phyloP scores from a whole-genome alignment of 2,329 filamentous ascomycete species.

The Cytospora piceicola region DNA sequence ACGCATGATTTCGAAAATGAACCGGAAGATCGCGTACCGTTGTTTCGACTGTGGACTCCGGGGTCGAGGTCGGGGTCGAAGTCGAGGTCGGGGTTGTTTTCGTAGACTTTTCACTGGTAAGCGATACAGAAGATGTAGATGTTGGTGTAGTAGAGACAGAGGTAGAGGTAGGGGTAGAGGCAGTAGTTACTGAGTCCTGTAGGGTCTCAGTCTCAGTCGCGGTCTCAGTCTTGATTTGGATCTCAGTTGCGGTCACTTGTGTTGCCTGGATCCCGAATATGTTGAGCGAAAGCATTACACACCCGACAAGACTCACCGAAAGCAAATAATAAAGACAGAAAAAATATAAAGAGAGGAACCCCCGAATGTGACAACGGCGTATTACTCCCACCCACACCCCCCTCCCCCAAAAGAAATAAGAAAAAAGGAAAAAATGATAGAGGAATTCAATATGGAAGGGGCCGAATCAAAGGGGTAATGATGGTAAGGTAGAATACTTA shows the following conservation, averaged over 20 bases:
- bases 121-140: constrained; percentile 38
- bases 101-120: constrained; percentile 31
- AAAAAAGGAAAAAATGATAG: background rate
- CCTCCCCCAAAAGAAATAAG: too few species aligned
- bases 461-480: background rate
- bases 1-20: constrained; percentile 1
- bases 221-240: constrained; percentile 31
- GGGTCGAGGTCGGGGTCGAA: constrained; percentile 18
- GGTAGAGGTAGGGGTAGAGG: constrained; percentile 34
- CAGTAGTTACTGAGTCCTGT: constrained; percentile 42
- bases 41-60: constrained; percentile 16
- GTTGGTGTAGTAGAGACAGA: constrained; percentile 36
- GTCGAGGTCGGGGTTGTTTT: constrained; percentile 21
- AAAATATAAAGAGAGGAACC: background rate
- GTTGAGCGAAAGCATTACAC: constrained; percentile 28
- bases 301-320: constrained; percentile 13
- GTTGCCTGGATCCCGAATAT: constrained; percentile 35
- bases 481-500: constrained; percentile 20
- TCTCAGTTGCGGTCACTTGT: constrained; percentile 31
- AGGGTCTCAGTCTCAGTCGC: constrained; percentile 42
- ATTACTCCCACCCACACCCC: too few species aligned
- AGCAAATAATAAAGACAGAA: constrained; percentile 17
- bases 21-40: constrained; percentile 19
- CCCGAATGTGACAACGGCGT: background rate
- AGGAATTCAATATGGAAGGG: too few species aligned